Percentiles rank a stretch among this genome's conserved stretches.
Evolutionary conservation across 805 yeast species (phyloP).

Genomic region (Candida morakotiae): DNA sequence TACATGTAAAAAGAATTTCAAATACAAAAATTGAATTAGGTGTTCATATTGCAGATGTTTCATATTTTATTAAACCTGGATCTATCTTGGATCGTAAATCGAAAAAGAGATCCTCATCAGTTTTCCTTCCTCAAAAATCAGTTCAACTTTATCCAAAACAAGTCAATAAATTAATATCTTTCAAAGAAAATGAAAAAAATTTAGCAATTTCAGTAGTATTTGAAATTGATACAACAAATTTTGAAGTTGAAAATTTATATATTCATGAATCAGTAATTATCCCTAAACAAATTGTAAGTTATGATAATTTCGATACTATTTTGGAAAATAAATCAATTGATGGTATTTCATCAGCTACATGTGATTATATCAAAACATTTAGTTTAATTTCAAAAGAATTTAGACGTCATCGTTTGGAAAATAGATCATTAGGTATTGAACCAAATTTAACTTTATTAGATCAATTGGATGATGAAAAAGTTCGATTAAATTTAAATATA

Average conservation of each 20-base stretch:
- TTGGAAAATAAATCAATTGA: conserved; percentile 28
- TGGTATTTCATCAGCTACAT: conserved; percentile 49
- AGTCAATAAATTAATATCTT: conserved; percentile 56
- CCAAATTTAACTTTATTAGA: conserved; percentile 65
- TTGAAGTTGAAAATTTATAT: conserved; percentile 72
- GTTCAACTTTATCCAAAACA: conserved; percentile 66
- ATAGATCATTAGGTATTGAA: conserved; percentile 42
- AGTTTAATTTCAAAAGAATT: conserved; percentile 64
- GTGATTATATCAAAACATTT: conserved; percentile 61
- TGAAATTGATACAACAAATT: conserved; percentile 67
- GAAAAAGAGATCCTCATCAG: conserved; percentile 85
- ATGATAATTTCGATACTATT: conserved; percentile 52
- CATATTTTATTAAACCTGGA: conserved; percentile 68
- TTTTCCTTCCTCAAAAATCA: conserved; percentile 74
- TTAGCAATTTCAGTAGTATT: conserved; percentile 77
- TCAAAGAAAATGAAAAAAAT: conserved; percentile 54
- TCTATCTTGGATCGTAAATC: conserved; percentile 83
- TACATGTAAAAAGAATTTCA: conserved; percentile 66
- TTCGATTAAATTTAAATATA: conserved; percentile 65
- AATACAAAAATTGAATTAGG: conserved; percentile 72
- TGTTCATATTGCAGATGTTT: conserved; percentile 78
- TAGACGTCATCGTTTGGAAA: conserved; percentile 61
- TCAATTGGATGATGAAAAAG: conserved; percentile 82
- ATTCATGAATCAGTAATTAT: conserved; percentile 67
- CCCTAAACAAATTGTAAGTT: conserved; percentile 57